These are phyloP conservation scores for Cicer cuneatum DNA, from an alignment of 306 rosid species.

Conservation along the genomic window DNA sequence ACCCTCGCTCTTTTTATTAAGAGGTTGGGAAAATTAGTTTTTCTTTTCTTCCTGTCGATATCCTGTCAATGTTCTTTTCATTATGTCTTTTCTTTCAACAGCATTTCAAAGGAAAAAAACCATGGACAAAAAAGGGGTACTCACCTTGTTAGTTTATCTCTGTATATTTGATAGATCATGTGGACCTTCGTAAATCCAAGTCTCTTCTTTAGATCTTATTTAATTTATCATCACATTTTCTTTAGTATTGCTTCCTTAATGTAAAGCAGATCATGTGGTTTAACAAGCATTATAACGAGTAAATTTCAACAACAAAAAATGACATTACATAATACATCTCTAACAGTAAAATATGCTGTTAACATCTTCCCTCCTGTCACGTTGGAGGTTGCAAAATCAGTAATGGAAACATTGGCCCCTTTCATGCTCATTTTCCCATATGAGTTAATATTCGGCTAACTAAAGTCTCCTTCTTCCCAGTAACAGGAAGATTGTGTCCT, in stretches of 20 bases:
- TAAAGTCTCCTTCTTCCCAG: slow-evolving; percentile 86
- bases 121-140: no score
- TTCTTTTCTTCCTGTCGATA: slow-evolving; percentile 30
- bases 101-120: slow-evolving; percentile 17
- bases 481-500: slow-evolving; percentile 80
- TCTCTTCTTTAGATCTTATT: slow-evolving; percentile 27
- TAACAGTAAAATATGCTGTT: slow-evolving; percentile 1
- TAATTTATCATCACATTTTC: background rate
- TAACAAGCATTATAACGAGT: background rate
- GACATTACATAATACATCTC: background rate
- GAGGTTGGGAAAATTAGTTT: slow-evolving; percentile 27
- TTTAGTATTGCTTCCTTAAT: no score
- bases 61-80: slow-evolving; percentile 35
- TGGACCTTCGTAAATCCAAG: slow-evolving; percentile 42
- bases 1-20: slow-evolving; percentile 46
- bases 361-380: background rate
- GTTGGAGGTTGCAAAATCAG: slow-evolving; percentile 31
- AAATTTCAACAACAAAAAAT: no score
- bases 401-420: background rate
- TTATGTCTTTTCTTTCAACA: slow-evolving; percentile 26
- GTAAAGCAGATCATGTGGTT: background rate
- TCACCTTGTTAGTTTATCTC: background rate
- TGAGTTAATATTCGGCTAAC: slow-evolving; percentile 80
- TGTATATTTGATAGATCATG: slow-evolving; percentile 34
- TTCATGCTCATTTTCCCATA: slow-evolving; percentile 68